Percentiles rank a stretch among this genome's conserved stretches.
phyloP scores from a whole-genome alignment of 768 basidiomycete species.

The Pleurotus giganteus region DNA sequence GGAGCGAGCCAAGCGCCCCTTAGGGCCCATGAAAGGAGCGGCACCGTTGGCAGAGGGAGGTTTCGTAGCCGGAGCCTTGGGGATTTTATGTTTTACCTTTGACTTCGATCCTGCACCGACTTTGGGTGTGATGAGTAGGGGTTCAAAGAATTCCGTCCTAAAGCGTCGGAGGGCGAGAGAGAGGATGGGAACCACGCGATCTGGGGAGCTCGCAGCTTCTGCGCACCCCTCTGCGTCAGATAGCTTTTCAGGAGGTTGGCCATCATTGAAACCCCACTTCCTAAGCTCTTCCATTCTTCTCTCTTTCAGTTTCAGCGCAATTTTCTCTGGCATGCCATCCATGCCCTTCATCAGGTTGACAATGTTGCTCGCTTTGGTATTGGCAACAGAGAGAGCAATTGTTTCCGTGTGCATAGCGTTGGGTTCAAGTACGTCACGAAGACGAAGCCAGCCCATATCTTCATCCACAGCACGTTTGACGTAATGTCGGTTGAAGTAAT shows the following conservation, averaged over 20 bases:
- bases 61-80: constrained; percentile 25
- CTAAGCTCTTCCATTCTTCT: constrained; percentile 59
- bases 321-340: constrained; percentile 60
- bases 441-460: constrained; percentile 73
- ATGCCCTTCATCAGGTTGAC: constrained; percentile 2
- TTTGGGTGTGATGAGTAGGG: constrained; percentile 66
- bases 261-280: constrained; percentile 68
- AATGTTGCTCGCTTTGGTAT: constrained; percentile 34
- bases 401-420: neutral
- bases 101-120: constrained; percentile 27
- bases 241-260: constrained; percentile 43
- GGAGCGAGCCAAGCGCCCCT: constrained; percentile 66
- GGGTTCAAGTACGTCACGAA: constrained; percentile 58
- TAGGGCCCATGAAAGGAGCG: constrained; percentile 44
- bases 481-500: constrained; percentile 77
- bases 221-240: constrained; percentile 66
- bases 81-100: constrained; percentile 49
- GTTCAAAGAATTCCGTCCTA: constrained; percentile 70
- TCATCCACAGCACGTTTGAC: constrained; percentile 77
- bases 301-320: constrained; percentile 58
- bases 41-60: constrained; percentile 25
- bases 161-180: constrained; percentile 71
- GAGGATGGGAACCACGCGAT: constrained; percentile 63
- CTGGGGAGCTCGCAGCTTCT: constrained; percentile 67
- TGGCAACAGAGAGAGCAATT: constrained; percentile 40